Percentiles rank a stretch among this genome's conserved stretches.
phyloP scores from a whole-genome alignment of 139 green algal species.

The Coelastrella sp. region DNA sequence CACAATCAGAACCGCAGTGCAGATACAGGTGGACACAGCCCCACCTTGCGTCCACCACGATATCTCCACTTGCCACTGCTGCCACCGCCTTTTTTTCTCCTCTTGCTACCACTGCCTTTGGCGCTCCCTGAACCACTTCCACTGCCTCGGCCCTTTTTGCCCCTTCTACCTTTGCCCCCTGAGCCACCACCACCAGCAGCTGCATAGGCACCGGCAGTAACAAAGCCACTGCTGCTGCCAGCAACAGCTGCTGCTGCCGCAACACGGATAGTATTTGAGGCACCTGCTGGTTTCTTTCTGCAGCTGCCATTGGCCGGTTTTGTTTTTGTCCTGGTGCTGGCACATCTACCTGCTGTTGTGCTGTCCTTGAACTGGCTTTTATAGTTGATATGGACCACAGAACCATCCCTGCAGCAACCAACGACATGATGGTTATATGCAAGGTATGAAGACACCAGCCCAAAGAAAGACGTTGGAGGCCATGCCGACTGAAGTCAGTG shows the following conservation, averaged over 20 bases:
- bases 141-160: neutral
- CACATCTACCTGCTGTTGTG: neutral
- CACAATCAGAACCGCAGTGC: too few species aligned
- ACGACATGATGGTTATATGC: neutral
- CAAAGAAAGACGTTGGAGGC: too few species aligned
- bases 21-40: too few species aligned
- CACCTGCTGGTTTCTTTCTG: neutral
- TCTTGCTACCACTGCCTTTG: neutral
- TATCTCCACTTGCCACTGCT: neutral
- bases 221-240: neutral
- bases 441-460: neutral
- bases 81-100: neutral
- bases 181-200: neutral
- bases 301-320: neutral
- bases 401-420: neutral
- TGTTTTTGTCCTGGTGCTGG: neutral
- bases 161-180: neutral
- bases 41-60: neutral
- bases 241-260: neutral
- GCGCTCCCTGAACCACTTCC: neutral
- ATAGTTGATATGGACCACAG: conserved; percentile 42
- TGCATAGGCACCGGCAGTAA: neutral
- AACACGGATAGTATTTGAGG: neutral
- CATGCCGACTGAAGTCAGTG: too few species aligned
- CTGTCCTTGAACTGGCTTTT: conserved; percentile 48